A percentile compares a stretch with the other conserved stretches of the same genome.
Conservation (phyloP, 441 rosid species). For the Populus hybrid region DNA sequence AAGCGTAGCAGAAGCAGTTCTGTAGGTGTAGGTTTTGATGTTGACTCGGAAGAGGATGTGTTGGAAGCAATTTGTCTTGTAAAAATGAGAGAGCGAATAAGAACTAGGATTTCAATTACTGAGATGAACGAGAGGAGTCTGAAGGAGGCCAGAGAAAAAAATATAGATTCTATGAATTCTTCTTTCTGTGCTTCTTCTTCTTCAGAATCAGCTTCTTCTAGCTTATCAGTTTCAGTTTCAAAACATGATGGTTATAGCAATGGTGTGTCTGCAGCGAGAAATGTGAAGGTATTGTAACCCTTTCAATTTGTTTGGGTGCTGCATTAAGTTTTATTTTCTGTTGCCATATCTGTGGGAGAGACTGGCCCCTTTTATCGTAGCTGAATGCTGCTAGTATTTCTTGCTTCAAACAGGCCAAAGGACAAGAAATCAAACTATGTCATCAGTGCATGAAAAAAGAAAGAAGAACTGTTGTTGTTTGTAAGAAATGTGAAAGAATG, state of each 20-base stretch:
- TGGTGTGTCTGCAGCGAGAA: constrained; percentile 17
- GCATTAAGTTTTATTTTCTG: background rate
- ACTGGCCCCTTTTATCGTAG: background rate
- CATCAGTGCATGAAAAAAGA: constrained; percentile 77
- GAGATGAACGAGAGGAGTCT: constrained; percentile 12
- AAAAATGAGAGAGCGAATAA: constrained; percentile 25
- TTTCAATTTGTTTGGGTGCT: constrained; percentile 8
- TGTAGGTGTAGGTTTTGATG: constrained; percentile 9
- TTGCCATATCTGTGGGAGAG: background rate
- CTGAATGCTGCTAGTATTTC: constrained; percentile 12
- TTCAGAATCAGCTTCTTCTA: constrained; percentile 16
- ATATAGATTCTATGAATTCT: constrained; percentile 2
- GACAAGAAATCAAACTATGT: constrained; percentile 38
- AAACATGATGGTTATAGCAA: constrained; percentile 25
- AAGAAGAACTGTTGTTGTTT: constrained; percentile 59
- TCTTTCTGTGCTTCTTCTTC: background rate
- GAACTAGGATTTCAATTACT: constrained; percentile 12
- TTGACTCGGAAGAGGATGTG: constrained; percentile 26
- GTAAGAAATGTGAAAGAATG: constrained; percentile 49
- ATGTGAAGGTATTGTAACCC: constrained; percentile 34
- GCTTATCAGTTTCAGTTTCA: constrained; percentile 16
- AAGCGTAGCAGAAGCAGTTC: constrained; percentile 10
- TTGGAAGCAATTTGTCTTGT: constrained; percentile 22
- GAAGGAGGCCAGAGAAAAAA: constrained; percentile 2
- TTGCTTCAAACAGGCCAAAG: constrained; percentile 28